Percentiles rank a stretch among this genome's conserved stretches.
These are phyloP conservation scores for Sanghuangporus baumii DNA, from an alignment of 1,284 basidiomycete species.

Conservation along the genomic window DNA sequence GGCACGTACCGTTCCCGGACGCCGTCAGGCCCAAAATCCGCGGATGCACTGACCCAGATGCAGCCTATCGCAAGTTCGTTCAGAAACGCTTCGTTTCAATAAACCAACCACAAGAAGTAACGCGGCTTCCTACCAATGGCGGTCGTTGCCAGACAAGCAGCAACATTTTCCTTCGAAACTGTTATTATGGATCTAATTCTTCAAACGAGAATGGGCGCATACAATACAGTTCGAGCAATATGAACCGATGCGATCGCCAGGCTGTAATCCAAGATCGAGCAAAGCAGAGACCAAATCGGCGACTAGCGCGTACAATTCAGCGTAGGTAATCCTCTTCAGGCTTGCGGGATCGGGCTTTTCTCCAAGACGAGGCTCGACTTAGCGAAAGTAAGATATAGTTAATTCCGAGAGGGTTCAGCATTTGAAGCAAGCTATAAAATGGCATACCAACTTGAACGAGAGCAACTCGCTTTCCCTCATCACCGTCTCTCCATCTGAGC, in stretches of 20 bases:
- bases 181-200: neutral
- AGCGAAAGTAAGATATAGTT: neutral
- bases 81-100: neutral
- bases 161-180: conserved; percentile 55
- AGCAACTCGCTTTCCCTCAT: conserved; percentile 56
- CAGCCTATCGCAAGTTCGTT: conserved; percentile 32
- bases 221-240: conserved; percentile 81
- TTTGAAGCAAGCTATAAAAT: conserved; percentile 13
- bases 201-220: conserved; percentile 26
- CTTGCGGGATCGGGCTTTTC: conserved; percentile 37
- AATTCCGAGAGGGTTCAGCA: neutral
- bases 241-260: conserved; percentile 73
- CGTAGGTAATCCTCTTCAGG: conserved; percentile 49
- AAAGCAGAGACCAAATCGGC: conserved; percentile 60
- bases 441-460: conserved; percentile 64
- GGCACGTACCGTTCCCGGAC: conserved; percentile 65
- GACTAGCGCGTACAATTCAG: conserved; percentile 57
- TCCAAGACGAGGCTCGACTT: conserved; percentile 13
- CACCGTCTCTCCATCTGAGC: conserved; percentile 38
- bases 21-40: conserved; percentile 82
- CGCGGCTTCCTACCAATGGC: conserved; percentile 47
- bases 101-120: neutral
- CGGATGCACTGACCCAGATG: conserved; percentile 84
- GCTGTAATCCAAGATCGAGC: conserved; percentile 50
- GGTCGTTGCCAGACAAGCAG: conserved; percentile 69